Conservation (phyloP, 164 flowering plant species). For the Vitis riparia region DNA sequence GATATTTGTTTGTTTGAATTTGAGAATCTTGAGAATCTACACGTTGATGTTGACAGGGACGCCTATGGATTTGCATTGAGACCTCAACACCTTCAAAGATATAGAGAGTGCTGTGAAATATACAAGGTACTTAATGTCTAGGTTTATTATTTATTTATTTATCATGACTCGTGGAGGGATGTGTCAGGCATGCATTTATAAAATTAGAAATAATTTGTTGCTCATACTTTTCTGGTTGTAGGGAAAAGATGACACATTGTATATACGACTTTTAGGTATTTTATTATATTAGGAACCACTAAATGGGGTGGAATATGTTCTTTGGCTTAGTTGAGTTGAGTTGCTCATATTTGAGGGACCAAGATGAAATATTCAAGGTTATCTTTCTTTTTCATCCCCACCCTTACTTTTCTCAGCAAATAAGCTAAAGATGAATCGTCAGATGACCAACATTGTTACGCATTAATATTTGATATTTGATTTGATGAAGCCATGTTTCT, state of each 20-base stretch:
- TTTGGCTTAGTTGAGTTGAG: too few relatives aligned
- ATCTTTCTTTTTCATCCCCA: too few relatives aligned
- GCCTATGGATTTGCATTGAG: conserved; percentile 93
- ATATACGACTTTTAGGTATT: too few relatives aligned
- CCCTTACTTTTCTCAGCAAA: too few relatives aligned
- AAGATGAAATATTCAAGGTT: too few relatives aligned
- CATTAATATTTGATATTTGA: neutral
- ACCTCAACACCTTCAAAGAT: conserved; percentile 84
- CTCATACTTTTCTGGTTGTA: too few relatives aligned
- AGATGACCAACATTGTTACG: neutral
- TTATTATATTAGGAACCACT: too few relatives aligned
- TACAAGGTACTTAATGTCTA: conserved; percentile 35
- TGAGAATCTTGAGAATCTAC: neutral
- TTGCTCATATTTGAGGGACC: too few relatives aligned
- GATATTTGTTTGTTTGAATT: neutral
- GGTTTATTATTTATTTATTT: neutral
- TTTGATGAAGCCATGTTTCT: conserved; percentile 1
- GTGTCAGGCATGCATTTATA: neutral
- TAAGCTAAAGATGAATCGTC: too few relatives aligned
- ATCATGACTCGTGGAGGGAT: neutral
- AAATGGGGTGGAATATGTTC: too few relatives aligned
- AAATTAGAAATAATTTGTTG: neutral
- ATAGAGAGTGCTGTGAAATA: conserved; percentile 67
- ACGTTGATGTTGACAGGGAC: conserved; percentile 56
- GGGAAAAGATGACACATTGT: too few relatives aligned